phyloP scores from a whole-genome alignment of 2,329 filamentous ascomycete genomes.

The Plectosphaerella plurivora region DNA sequence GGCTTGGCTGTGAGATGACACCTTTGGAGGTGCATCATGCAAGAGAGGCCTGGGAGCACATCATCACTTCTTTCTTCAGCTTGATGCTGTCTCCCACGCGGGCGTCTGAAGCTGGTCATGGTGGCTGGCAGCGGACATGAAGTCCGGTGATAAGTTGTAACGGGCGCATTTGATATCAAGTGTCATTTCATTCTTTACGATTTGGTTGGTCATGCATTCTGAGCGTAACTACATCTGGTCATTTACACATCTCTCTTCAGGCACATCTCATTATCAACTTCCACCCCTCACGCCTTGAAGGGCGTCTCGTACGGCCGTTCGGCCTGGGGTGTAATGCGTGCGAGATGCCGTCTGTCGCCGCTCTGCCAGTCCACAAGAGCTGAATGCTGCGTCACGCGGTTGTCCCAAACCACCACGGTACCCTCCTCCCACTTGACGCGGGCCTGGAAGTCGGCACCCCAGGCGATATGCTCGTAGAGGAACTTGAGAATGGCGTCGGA shows the following conservation, averaged over 20 bases:
- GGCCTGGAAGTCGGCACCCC: slow-evolving; percentile 67
- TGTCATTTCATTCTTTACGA: not conserved
- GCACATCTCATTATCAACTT: not conserved
- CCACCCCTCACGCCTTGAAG: slow-evolving; percentile 23
- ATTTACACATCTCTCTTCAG: not conserved
- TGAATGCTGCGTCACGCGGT: slow-evolving; percentile 73
- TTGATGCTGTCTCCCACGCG: too few relatives aligned
- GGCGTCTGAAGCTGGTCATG: too few relatives aligned
- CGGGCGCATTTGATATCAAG: too few relatives aligned
- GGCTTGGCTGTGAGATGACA: too few relatives aligned
- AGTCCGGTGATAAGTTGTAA: too few relatives aligned
- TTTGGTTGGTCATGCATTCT: too few relatives aligned
- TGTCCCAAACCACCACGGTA: slow-evolving; percentile 88
- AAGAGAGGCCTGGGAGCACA: too few relatives aligned
- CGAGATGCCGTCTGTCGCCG: slow-evolving; percentile 73
- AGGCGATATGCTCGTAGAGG: slow-evolving; percentile 69
- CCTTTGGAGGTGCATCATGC: too few relatives aligned
- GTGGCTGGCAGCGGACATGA: too few relatives aligned
- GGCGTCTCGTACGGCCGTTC: slow-evolving; percentile 73
- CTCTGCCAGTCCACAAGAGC: slow-evolving; percentile 79
- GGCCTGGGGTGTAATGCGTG: slow-evolving; percentile 78
- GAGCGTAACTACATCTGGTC: not conserved
- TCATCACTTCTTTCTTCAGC: too few relatives aligned
- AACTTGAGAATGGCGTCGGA: slow-evolving; percentile 71
- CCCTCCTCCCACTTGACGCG: slow-evolving; percentile 72